These are phyloP conservation scores for Tetrahymena elliotti DNA, from an alignment of 73 alveolate genomes.

Conservation along the genomic window DNA sequence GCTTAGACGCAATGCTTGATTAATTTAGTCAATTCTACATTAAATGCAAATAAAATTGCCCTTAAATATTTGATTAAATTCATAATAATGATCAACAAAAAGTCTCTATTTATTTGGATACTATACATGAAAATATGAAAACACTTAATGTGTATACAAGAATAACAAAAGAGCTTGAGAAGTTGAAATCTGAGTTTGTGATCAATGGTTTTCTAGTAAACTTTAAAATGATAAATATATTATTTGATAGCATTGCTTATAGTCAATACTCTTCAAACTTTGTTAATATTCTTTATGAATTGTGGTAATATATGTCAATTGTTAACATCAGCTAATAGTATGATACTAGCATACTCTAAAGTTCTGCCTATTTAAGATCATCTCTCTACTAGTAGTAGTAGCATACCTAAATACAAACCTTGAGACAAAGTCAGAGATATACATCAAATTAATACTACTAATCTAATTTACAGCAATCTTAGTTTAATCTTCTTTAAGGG, in stretches of 20 bases:
- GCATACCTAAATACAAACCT: not conserved
- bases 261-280: not conserved
- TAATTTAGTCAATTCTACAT: not conserved
- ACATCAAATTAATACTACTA: no score
- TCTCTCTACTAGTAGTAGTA: no score
- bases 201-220: not conserved
- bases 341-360: not conserved
- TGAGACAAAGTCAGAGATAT: not conserved
- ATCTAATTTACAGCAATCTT: not conserved
- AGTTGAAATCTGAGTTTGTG: not conserved
- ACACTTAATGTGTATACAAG: not conserved
- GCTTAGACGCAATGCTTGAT: not conserved
- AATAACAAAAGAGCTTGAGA: not conserved
- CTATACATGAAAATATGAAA: not conserved
- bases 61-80: not conserved
- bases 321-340: not conserved
- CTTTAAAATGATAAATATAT: not conserved
- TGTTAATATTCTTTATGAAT: not conserved
- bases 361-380: not conserved
- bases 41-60: not conserved
- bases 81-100: not conserved
- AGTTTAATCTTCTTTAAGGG: not conserved
- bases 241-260: not conserved
- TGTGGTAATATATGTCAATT: not conserved
- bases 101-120: not conserved